Evolutionary conservation across 768 basidiomycete species (phyloP), one percentile per base, ranked within the genome.

Genomic region (Termitomyces sp.): DNA sequence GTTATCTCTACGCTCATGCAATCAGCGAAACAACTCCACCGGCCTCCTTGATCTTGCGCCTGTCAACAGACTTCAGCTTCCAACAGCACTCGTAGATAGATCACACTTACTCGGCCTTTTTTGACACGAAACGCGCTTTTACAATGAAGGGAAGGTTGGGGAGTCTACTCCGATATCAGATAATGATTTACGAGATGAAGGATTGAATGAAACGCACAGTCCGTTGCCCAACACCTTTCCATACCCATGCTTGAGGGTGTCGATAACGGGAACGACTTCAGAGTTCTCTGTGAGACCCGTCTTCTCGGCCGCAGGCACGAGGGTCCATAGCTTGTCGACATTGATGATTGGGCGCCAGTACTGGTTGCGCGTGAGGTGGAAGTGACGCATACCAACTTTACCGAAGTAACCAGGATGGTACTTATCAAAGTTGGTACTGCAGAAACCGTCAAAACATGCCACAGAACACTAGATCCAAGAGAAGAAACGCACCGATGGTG

Each of bases 321-420:
- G 88, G 63, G 85, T 82, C 93, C 93, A 93, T 55, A 96, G 83
- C 80, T 95, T 95, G 85, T 98, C 97, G 75, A 98, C 87, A 81
- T 99, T 99, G 88, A 99, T 92, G 73, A 89, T 90, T 20, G 96
- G 95, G 63, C 89, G 85, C 95, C 93, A 97, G 77, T 86, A 82
- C 67, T 82, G 76, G 77, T 97, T 97, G 77, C 88, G 88, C 57
- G 91, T 94, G 63, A 94, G 77, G 75, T 99, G 97, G 91, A 90
- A 99, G 77, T 89, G 88, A 73, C 97, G 88, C 96, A 99, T 99
- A 93, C 97, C 97, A 74, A 96, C 93, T 81, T 98, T 98, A 83
- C 95, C 95, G 76, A 96, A 98, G 93, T 98, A 98, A 91, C 95
- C 95, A 75, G 95, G 95, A 80, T 98, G 95, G 89, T 94, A 98